Evolutionary conservation across 805 yeast species (phyloP), one percentile per base, ranked within the genome.

Genomic region (Zygoascus bituminiphila): DNA sequence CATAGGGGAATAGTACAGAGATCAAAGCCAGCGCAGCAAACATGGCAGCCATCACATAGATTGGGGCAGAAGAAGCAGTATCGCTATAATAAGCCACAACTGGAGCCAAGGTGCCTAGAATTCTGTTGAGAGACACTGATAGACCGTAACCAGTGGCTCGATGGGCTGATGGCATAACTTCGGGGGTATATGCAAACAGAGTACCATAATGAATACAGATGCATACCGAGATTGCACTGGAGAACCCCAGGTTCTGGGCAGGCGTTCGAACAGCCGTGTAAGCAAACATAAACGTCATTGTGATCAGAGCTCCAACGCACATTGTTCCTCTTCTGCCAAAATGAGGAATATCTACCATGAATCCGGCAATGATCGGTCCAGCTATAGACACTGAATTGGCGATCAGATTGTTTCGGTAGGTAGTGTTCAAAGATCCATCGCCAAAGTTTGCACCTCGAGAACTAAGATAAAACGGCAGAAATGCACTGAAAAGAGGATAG

Each of bases 131-230:
- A 5, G 78, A 77, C n/a, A 82, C 70, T 7, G 81, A 76, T 15
- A 80, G 54, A 2, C 83, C 82, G 39, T 75, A 74, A 42, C 82
- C 85, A 1, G 85, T 79, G 14, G 81, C 80, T 60, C 78, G 64
- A 17, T 72, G 69, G 45, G 67, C 62, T 0, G 77, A 64, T 36
- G 81, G 81, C 61, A 81, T 72, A 21, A 77, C 75, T 58, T 81
- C 84, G 0, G 85, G 86, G 2, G 84, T 79, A 58, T 78, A 79
- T 4, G 84, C 85, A 57, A 78, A 81, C 19, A 81, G 63, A 20
- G 76, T 74, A 4, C 80, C 82, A 59, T 77, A 79, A 58, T 76
- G 76, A 48, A 78, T 67, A 61, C 72, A 68, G 50, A 72, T 57
- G 49, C 69, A 67, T 58, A 73, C 62, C 51, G 75, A 77, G 17